Evolutionary conservation across 2,329 filamentous ascomycete genomes (phyloP), one percentile per base, ranked within the genome.

Genomic region (Helotiales sp.): DNA sequence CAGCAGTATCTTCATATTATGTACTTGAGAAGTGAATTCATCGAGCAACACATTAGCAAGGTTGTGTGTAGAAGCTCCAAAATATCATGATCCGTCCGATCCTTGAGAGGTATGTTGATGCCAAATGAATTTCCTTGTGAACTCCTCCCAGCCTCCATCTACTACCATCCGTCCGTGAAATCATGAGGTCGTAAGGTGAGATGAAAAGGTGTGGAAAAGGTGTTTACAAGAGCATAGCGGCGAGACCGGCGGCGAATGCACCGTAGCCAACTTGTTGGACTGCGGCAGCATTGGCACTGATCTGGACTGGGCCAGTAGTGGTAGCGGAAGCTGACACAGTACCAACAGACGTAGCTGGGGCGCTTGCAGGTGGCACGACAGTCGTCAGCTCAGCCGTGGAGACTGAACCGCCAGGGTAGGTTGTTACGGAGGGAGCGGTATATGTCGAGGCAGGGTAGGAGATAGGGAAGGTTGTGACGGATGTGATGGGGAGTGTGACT

Each of bases 361-460:
- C 17, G 19, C 25, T 55, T 52, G 60, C 54, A 36, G 27, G 50
- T 44, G 61, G 47, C 15, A 57, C 54, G 5, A 53, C 52, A 49
- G 52, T 34, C 15, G 31, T n/a, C n/a, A n/a, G n/a, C n/a, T n/a
- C n/a, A n/a, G n/a, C 9, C 9, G 31, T 9, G 31, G 9, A 34
- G 31, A 34, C 31, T 9, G 31, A 15, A 9, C 15, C 75, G 62
- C 82, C 74, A 52, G 74, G 77, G 72, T 78, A 78, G 62, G 79
- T 81, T 55, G 75, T 67, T 58, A 67, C 70, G 56, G 72, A 24
- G 13, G 40, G 72, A 63, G 76, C 69, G 34, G 73, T 73, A 27
- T 71, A 72, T 52, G 80, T 81, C 33, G 79, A 68, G 58, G 67
- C 67, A 3, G 80, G 78, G 75, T 57, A 44, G 15, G 59, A 61